phyloP scores from a whole-genome alignment of 352 stramenopile species.

The Salisapilia sapeloensis region DNA sequence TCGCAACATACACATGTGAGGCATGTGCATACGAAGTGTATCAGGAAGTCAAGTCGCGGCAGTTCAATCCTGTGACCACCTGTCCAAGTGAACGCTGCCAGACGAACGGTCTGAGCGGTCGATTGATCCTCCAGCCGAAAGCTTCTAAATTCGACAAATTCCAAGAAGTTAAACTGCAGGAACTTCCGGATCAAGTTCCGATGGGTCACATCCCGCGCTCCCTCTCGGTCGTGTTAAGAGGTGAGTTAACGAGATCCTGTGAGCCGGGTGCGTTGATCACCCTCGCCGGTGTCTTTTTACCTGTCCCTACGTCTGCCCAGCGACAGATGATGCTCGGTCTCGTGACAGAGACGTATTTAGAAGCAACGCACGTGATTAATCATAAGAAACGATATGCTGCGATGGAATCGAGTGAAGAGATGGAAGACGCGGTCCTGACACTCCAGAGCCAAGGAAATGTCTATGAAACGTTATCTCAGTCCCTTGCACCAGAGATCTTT shows the following conservation, averaged over 20 bases:
- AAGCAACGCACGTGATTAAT: constrained; percentile 89
- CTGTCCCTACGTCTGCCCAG: constrained; percentile 84
- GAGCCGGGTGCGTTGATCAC: constrained; percentile 93
- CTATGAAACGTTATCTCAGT: constrained; percentile 89
- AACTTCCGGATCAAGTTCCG: constrained; percentile 86
- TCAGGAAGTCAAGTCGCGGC: constrained; percentile 84
- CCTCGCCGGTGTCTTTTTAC: constrained; percentile 94
- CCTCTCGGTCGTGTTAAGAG: constrained; percentile 83
- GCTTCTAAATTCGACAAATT: constrained; percentile 98
- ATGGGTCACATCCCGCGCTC: constrained; percentile 96
- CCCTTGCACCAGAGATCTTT: constrained; percentile 98
- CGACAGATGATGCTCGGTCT: constrained; percentile 94
- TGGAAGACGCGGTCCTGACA: constrained; percentile 56
- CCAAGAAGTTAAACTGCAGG: constrained; percentile 97
- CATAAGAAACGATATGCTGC: constrained; percentile 97
- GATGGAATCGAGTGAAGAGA: constrained; percentile 70
- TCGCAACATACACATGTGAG: constrained; percentile 97
- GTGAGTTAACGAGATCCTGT: constrained; percentile 87
- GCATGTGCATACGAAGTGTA: constrained; percentile 94
- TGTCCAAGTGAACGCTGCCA: constrained; percentile 85
- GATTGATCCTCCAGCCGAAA: constrained; percentile 91
- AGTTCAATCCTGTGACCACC: constrained; percentile 88
- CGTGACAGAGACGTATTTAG: constrained; percentile 94
- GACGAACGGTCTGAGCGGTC: constrained; percentile 57
- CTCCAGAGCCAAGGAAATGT: constrained; percentile 62